Evolutionary conservation across 2,329 filamentous ascomycete species (phyloP).

Genomic region (Botryotinia narcissicola): DNA sequence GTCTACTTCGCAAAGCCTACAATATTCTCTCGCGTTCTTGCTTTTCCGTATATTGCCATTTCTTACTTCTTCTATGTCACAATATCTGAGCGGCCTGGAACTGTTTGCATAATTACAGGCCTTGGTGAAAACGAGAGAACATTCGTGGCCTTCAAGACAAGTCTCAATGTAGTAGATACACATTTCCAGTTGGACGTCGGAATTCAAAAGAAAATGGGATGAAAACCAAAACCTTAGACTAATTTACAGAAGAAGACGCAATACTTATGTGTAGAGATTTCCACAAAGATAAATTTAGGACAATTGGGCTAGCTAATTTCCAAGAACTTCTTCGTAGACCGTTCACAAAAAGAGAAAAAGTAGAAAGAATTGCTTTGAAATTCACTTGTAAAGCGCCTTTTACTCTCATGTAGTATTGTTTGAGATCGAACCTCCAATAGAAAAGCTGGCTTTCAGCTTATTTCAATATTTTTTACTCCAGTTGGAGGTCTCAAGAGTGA

Average conservation of each 20-base stretch:
- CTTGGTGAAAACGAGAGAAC: background rate
- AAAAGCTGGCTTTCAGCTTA: background rate
- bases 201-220: background rate
- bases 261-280: background rate
- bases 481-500: background rate
- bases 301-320: background rate
- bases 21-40: background rate
- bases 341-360: background rate
- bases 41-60: background rate
- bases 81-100: background rate
- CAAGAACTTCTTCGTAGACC: rapidly evolving
- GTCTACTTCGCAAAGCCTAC: background rate
- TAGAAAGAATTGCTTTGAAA: too few species aligned
- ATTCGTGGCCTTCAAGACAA: background rate
- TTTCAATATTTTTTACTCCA: background rate
- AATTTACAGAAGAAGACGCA: background rate
- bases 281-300: background rate
- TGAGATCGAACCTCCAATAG: background rate
- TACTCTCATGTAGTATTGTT: background rate
- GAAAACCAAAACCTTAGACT: background rate
- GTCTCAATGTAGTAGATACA: background rate
- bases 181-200: background rate
- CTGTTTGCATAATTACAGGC: background rate
- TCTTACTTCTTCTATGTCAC: background rate
- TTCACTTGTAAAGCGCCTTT: background rate